Conservation (phyloP, 73 alveolate species). For the Urostyla sp. region DNA sequence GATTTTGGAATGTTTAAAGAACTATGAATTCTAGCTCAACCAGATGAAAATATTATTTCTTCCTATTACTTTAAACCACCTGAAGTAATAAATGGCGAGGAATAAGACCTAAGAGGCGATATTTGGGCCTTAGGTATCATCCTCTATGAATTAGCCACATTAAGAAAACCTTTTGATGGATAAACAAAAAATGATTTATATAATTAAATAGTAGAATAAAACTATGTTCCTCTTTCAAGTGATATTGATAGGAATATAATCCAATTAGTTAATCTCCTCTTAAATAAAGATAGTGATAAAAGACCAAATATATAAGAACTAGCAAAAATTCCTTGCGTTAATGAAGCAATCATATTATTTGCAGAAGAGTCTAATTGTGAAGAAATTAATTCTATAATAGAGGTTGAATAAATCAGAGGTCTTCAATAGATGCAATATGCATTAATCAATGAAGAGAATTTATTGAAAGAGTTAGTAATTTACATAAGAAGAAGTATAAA, state of each 20-base stretch:
- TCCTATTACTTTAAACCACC: constrained; percentile 98
- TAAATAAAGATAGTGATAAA: constrained; percentile 85
- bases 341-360: constrained; percentile 71
- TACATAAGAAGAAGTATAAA: constrained; percentile 57
- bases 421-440: too few species aligned
- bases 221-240: constrained; percentile 71
- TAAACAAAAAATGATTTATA: constrained; percentile 71
- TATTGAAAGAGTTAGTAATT: constrained; percentile 41
- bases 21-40: constrained; percentile 81
- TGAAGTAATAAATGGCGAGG: constrained; percentile 93
- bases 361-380: constrained; percentile 60
- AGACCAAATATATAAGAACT: constrained; percentile 93
- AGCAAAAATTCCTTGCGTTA: constrained; percentile 78
- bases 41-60: constrained; percentile 91
- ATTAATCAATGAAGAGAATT: too few species aligned
- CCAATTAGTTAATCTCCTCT: constrained; percentile 67
- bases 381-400: too few species aligned
- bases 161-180: constrained; percentile 94
- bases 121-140: constrained; percentile 99
- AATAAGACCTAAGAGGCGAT: constrained; percentile 96
- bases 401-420: too few species aligned
- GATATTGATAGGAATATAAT: constrained; percentile 66
- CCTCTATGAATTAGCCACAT: constrained; percentile 92
- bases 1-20: constrained; percentile 97
- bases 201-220: constrained; percentile 68